phyloP scores from a whole-genome alignment of 441 rosid genomes.

The Syzygium malaccense region DNA sequence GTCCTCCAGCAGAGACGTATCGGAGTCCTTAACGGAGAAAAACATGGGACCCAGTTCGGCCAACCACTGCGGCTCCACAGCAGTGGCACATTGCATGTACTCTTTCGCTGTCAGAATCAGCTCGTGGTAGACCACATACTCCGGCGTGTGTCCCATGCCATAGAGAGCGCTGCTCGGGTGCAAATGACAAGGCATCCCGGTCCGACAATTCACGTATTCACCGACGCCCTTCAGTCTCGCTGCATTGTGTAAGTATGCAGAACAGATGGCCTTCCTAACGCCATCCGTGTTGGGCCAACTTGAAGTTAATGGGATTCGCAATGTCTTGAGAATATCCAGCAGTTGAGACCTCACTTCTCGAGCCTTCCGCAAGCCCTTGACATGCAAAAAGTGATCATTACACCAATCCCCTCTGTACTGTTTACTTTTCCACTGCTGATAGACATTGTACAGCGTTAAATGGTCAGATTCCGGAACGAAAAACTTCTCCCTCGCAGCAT shows the following conservation, averaged over 20 bases:
- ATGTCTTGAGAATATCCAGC: conserved; percentile 76
- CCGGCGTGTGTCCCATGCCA: conserved; percentile 83
- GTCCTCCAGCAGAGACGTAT: conserved; percentile 77
- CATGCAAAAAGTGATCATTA: conserved; percentile 74
- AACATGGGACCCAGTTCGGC: conserved; percentile 92
- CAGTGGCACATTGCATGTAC: conserved; percentile 95
- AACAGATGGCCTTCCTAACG: conserved; percentile 76
- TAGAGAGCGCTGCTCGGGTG: conserved; percentile 95
- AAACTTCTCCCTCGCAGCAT: conserved; percentile 88
- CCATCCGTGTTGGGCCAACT: conserved; percentile 76
- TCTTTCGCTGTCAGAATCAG: conserved; percentile 81
- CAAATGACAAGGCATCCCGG: conserved; percentile 92
- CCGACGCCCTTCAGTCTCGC: conserved; percentile 92
- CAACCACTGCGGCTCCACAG: conserved; percentile 94
- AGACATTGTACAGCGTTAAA: conserved; percentile 72
- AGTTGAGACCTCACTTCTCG: conserved; percentile 96
- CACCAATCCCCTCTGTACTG: conserved; percentile 98
- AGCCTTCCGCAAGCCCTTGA: conserved; percentile 81
- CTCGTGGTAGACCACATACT: conserved; percentile 90
- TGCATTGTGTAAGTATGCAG: conserved; percentile 93
- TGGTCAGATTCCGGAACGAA: conserved; percentile 97
- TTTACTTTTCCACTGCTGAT: conserved; percentile 91
- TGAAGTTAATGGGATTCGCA: conserved; percentile 70
- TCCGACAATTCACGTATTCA: conserved; percentile 79
- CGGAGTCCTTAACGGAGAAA: conserved; percentile 85